These are phyloP conservation scores for Podospora didyma DNA, from an alignment of 495 filamentous ascomycete genomes.

Conservation along the genomic window DNA sequence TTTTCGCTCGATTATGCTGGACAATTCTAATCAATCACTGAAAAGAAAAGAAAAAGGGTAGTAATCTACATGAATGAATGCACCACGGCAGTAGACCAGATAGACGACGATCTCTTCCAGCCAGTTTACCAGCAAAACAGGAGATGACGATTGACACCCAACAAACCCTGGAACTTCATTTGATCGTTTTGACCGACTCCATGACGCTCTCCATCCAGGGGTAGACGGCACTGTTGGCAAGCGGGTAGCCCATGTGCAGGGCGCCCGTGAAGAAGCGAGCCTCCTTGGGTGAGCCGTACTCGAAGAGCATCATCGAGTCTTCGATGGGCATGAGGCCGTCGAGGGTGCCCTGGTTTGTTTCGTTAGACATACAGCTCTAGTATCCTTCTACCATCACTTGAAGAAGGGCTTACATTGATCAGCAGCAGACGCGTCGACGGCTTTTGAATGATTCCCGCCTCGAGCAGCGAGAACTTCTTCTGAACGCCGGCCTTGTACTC, in stretches of 20 bases:
- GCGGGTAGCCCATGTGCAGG: slow-evolving; percentile 64
- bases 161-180: not conserved
- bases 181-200: slow-evolving; percentile 15
- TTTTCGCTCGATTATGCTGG: too few species aligned
- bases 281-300: slow-evolving; percentile 72
- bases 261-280: slow-evolving; percentile 56
- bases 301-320: slow-evolving; percentile 63
- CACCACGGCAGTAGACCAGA: too few species aligned
- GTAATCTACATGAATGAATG: too few species aligned
- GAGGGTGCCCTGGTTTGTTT: slow-evolving; percentile 50
- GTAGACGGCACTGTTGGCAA: slow-evolving; percentile 48
- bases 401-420: slow-evolving; percentile 53
- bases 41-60: too few species aligned
- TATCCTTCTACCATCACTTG: not conserved
- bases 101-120: too few species aligned
- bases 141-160: too few species aligned
- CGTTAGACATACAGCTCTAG: not conserved
- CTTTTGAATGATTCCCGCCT: slow-evolving; percentile 62
- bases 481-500: slow-evolving; percentile 57
- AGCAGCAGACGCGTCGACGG: slow-evolving; percentile 61
- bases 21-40: too few species aligned
- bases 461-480: slow-evolving; percentile 69
- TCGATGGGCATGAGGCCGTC: slow-evolving; percentile 77
- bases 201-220: slow-evolving; percentile 54
- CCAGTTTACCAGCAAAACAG: too few species aligned